phyloP scores from a whole-genome alignment of 2,329 filamentous ascomycete genomes.

The Fusarium pseudocircinatum region DNA sequence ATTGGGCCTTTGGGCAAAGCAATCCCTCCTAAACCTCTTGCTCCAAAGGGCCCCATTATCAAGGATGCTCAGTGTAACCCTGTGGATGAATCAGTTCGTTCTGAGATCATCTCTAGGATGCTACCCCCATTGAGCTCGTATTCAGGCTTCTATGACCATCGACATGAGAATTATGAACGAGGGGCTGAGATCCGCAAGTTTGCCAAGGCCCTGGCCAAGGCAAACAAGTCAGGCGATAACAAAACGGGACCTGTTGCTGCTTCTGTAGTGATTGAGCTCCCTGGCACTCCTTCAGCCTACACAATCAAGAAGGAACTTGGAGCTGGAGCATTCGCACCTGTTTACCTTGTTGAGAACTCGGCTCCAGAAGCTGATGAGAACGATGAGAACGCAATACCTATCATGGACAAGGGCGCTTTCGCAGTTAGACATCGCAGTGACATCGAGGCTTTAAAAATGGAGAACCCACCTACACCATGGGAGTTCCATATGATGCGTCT shows the following conservation, averaged over 20 bases:
- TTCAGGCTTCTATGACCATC: slow-evolving; percentile 81
- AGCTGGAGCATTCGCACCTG: slow-evolving; percentile 92
- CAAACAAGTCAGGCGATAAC: slow-evolving; percentile 69
- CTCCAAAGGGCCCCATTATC: slow-evolving; percentile 76
- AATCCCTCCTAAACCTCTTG: slow-evolving; percentile 51
- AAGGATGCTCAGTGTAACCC: slow-evolving; percentile 89
- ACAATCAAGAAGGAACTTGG: slow-evolving; percentile 86
- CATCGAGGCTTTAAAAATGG: slow-evolving; percentile 93
- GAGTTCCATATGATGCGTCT: slow-evolving; percentile 96
- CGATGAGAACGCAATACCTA: slow-evolving; percentile 56
- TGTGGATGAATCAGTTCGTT: slow-evolving; percentile 78
- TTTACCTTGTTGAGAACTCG: slow-evolving; percentile 88
- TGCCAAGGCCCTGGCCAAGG: slow-evolving; percentile 72
- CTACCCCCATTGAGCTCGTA: slow-evolving; percentile 80
- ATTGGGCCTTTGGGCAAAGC: slow-evolving; percentile 48
- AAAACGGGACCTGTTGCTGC: slow-evolving; percentile 67
- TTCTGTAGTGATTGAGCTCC: slow-evolving; percentile 74
- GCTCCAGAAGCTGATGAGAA: slow-evolving; percentile 57
- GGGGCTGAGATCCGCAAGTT: slow-evolving; percentile 83
- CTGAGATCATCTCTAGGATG: slow-evolving; percentile 77
- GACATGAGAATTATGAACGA: slow-evolving; percentile 69
- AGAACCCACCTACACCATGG: slow-evolving; percentile 88
- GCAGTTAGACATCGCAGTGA: slow-evolving; percentile 63
- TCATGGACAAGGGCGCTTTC: slow-evolving; percentile 71
- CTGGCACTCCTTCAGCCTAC: slow-evolving; percentile 73